Conservation (phyloP, 2,329 filamentous ascomycete genomes). For the Aspergillus puulaauensis region DNA sequence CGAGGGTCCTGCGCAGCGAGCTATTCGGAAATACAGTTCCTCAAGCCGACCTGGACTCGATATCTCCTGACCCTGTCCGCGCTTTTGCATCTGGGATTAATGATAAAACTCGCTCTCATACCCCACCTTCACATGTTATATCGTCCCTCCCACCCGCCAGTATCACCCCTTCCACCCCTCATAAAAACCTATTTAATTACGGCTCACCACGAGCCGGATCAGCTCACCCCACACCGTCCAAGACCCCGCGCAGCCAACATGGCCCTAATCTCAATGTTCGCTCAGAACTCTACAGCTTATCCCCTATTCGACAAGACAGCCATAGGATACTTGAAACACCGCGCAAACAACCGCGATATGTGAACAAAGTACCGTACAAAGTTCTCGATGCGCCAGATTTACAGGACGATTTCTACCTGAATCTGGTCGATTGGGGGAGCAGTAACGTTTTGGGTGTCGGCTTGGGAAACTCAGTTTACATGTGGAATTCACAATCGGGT, state of each 20-base stretch:
- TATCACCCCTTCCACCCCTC: constrained; percentile 88
- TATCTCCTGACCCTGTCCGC: constrained; percentile 57
- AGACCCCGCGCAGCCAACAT: constrained; percentile 84
- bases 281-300: constrained; percentile 93
- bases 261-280: constrained; percentile 84
- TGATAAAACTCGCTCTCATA: constrained; percentile 72
- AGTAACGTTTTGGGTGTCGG: constrained; percentile 93
- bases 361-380: constrained; percentile 97
- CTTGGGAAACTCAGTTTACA: constrained; percentile 88
- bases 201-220: constrained; percentile 72
- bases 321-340: constrained; percentile 92
- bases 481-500: constrained; percentile 94
- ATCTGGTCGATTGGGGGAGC: constrained; percentile 96
- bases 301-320: constrained; percentile 87
- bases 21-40: constrained; percentile 90
- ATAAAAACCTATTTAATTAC: constrained; percentile 96
- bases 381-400: constrained; percentile 94
- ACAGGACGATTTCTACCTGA: constrained; percentile 96
- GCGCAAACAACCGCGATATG: constrained; percentile 80
- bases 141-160: constrained; percentile 67
- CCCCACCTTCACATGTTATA: constrained; percentile 70
- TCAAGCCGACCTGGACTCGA: constrained; percentile 66
- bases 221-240: constrained; percentile 83
- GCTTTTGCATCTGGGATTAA: constrained; percentile 51
- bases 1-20: constrained; percentile 81